phyloP scores from a whole-genome alignment of 495 filamentous ascomycete genomes.

The Neurospora sp. region DNA sequence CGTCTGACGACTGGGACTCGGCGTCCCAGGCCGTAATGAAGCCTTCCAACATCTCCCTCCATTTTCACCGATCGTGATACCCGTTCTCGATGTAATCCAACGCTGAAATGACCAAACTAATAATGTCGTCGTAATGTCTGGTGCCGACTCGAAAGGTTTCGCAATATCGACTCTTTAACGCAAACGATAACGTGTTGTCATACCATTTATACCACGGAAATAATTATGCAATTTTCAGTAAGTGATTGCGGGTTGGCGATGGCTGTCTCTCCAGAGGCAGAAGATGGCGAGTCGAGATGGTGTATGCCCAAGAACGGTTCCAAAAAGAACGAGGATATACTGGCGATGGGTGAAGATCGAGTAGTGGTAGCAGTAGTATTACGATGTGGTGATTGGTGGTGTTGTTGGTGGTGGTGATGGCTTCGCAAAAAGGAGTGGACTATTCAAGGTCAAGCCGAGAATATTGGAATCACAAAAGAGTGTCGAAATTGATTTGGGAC shows the following conservation, averaged over 20 bases:
- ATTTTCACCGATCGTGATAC: slow-evolving; percentile 12
- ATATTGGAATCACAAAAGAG: slow-evolving; percentile 10
- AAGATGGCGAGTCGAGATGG: background rate
- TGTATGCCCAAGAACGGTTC: background rate
- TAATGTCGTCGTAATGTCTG: background rate
- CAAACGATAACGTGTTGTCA: slow-evolving; percentile 15
- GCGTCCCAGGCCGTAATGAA: slow-evolving; percentile 17
- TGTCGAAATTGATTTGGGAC: slow-evolving; percentile 7
- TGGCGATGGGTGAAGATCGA: background rate
- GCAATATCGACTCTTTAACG: slow-evolving; percentile 8
- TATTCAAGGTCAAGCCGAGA: slow-evolving; percentile 5
- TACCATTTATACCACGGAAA: slow-evolving; percentile 18
- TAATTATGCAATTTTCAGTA: background rate
- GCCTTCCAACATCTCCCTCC: slow-evolving; percentile 15
- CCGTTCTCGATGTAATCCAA: background rate
- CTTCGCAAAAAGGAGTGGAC: slow-evolving; percentile 3
- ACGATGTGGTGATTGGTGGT: background rate
- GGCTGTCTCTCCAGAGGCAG: slow-evolving; percentile 6
- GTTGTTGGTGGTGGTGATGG: background rate
- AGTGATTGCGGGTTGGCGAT: slow-evolving; percentile 4
- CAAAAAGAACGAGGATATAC: background rate
- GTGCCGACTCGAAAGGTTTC: background rate
- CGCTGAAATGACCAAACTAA: background rate
- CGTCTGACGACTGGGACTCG: slow-evolving; percentile 12
- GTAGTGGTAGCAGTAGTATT: background rate